Conservation (phyloP, 2,329 filamentous ascomycete species). For the Alternaria sp. region DNA sequence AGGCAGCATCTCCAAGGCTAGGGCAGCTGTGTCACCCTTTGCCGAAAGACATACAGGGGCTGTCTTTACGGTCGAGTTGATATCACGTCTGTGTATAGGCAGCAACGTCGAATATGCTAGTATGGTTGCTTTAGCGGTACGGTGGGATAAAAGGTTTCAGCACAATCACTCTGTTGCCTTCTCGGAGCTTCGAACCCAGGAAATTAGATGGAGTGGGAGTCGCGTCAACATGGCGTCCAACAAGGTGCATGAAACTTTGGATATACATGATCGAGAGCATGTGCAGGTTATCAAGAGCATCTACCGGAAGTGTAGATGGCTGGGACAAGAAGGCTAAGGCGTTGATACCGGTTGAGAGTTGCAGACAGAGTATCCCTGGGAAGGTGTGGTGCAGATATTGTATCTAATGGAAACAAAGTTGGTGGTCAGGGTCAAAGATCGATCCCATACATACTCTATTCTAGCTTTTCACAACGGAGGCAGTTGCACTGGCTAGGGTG, state of each 20-base stretch:
- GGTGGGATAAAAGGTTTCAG: background rate
- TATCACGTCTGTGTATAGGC: conserved; percentile 1
- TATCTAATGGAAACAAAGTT: background rate
- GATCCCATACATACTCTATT: background rate
- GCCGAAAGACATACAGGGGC: background rate
- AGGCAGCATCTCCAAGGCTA: too few species aligned
- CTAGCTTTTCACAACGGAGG: conserved; percentile 10
- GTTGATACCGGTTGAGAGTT: too few species aligned
- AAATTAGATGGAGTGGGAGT: background rate
- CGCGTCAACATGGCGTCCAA: background rate
- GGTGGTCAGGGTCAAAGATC: background rate
- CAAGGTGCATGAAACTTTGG: background rate
- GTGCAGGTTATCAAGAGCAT: too few species aligned
- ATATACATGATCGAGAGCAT: too few species aligned
- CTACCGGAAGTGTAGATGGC: too few species aligned
- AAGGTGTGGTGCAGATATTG: background rate
- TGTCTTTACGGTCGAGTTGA: background rate
- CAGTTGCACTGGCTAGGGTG: conserved; percentile 23
- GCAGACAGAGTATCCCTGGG: too few species aligned
- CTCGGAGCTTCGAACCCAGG: background rate
- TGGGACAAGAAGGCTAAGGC: too few species aligned
- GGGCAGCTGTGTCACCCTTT: background rate
- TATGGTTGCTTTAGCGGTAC: too few species aligned
- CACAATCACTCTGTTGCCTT: background rate
- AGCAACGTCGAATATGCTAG: background rate